Evolutionary conservation across 192 early-diverging fungal species (phyloP).

Genomic region (Chytriomyces hyalinus): DNA sequence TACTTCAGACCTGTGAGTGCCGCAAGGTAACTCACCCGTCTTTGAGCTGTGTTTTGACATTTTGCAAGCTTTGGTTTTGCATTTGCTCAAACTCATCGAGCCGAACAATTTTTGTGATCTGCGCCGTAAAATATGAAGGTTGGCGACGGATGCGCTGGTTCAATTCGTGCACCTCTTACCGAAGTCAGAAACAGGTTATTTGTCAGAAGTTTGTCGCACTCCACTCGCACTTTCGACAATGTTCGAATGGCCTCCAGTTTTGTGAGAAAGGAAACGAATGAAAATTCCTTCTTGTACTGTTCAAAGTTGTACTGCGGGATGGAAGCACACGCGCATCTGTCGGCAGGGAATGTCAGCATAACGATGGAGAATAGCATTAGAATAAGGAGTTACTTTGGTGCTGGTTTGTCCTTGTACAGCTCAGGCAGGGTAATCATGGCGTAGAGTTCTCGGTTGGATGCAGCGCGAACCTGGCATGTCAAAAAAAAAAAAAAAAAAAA

Average conservation of each 20-base stretch:
- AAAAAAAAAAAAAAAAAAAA: not conserved
- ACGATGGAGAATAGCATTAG: not conserved
- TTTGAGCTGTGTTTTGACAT: conserved; percentile 55
- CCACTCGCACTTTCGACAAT: conserved; percentile 55
- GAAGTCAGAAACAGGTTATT: conserved; percentile 41
- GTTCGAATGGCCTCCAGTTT: conserved; percentile 61
- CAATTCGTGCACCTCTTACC: not conserved
- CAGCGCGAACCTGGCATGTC: not conserved
- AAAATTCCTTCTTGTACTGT: conserved; percentile 47
- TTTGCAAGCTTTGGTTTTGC: conserved; percentile 57
- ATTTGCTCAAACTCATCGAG: conserved; percentile 67
- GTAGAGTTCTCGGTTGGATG: conserved; percentile 16
- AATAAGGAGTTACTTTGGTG: not conserved
- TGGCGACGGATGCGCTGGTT: not conserved
- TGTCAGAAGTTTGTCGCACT: conserved; percentile 56
- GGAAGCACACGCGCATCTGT: conserved; percentile 15
- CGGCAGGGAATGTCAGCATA: not conserved
- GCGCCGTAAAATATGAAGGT: conserved; percentile 28
- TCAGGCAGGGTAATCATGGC: conserved; percentile 14
- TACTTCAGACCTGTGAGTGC: not conserved
- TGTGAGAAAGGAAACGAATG: conserved; percentile 60
- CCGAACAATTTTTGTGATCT: conserved; percentile 60
- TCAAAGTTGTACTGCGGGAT: conserved; percentile 53
- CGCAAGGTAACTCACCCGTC: conserved; percentile 48
- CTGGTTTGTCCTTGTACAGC: not conserved